Base-by-base conservation (phyloP, 805 yeast species). In the Metschnikowia santaceciliae region DNA sequence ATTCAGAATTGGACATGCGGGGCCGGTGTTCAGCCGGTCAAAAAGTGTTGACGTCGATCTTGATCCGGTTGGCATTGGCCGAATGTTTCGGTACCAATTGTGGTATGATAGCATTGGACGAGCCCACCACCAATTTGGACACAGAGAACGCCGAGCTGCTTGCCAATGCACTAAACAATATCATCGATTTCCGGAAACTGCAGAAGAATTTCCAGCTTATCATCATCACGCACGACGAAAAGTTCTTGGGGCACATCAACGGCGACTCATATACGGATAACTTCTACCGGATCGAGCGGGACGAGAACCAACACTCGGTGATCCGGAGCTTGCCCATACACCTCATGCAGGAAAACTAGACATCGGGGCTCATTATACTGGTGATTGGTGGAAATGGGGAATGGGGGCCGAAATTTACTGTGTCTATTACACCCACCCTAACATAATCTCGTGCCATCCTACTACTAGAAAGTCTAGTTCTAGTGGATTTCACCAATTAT, bases 11-110 rank as follows among this genome's bases (percentile, higher is more conserved):
- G 44, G 99, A 94, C 64, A 94, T 94, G 99, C 79, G 99, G 54
- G 99, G 99, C 0, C 73, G 99, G 51, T 94, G 99, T 66, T 89
- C 97, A 1, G 98, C 99, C 0, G 99, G 99, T 0, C 99, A 94
- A 67, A 89, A 90, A 61, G 97, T 94, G 4, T 69, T 94, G 42
- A 97, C 98, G 0, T 86, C 95, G 37, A 91, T 94, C 44, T 83
- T 94, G 32, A 92, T 94, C 50, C 76, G 99, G 49, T 70, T 94
- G 50, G 97, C 97, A 0, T 72, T 94, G 44, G 94, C 98, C 1
- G 98, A 94, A 67, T 89, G 97, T 61, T 92, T 94, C 72, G 98
- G 99, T 6, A 78, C 84, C 1, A 89, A 88, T 63, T 92, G 97
- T 72, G 99, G 99, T 46, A 87, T 94, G 68, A 89, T 94, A 59